Evolutionary conservation across 2,329 filamentous ascomycete genomes (phyloP).

Genomic region (Apiospora rasikravindrae): DNA sequence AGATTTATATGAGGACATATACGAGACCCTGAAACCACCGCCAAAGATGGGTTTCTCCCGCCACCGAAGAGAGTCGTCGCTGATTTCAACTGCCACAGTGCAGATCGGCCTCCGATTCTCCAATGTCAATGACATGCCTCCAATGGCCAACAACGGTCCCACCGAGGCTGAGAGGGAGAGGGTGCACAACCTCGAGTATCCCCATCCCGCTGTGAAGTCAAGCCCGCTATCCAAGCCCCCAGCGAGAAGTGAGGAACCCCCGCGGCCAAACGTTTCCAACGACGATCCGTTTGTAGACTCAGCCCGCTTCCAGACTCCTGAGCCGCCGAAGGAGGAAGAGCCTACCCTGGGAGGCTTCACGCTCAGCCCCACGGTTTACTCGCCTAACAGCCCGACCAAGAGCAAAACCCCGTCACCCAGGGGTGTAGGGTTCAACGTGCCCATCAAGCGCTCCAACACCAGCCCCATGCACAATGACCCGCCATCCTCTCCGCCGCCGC

Average conservation of each 20-base stretch:
- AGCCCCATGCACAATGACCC: constrained; percentile 24
- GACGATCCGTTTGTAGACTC: constrained; percentile 30
- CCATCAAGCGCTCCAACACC: constrained; percentile 32
- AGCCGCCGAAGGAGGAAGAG: constrained; percentile 31
- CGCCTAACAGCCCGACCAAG: constrained; percentile 46
- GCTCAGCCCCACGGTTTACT: constrained; percentile 60
- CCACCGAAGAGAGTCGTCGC: constrained; percentile 65
- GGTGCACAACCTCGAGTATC: constrained; percentile 46
- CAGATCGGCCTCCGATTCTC: constrained; percentile 75
- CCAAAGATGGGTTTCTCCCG: constrained; percentile 47
- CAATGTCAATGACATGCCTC: constrained; percentile 57
- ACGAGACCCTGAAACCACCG: constrained; percentile 47
- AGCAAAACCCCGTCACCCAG: constrained; percentile 49
- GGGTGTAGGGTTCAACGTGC: constrained; percentile 48
- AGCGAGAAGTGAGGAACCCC: constrained; percentile 29
- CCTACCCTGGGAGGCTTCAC: constrained; percentile 40
- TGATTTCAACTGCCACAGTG: constrained; percentile 70
- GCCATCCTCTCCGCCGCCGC: constrained; percentile 15
- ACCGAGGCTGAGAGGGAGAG: constrained; percentile 43
- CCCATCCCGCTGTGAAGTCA: constrained; percentile 34
- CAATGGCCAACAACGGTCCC: constrained; percentile 35
- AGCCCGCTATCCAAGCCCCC: constrained; percentile 37
- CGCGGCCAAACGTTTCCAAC: not conserved
- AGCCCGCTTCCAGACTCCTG: constrained; percentile 41
- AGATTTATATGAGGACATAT: constrained; percentile 22